These are phyloP conservation scores for Seiridium unicorne DNA, from an alignment of 2,329 filamentous ascomycete species.

Conservation along the genomic window DNA sequence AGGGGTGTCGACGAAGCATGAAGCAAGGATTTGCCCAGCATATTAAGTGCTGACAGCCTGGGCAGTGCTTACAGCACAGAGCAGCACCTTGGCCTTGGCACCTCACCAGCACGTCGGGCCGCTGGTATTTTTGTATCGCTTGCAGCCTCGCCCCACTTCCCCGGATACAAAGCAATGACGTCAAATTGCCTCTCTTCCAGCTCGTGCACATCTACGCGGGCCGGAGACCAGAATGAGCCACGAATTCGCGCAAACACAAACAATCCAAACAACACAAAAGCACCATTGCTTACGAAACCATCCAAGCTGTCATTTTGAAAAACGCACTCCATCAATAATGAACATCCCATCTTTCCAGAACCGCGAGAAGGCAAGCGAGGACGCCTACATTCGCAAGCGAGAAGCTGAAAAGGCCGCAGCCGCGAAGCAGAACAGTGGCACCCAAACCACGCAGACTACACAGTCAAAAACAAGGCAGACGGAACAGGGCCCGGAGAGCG, in stretches of 20 bases:
- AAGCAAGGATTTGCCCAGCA: no score
- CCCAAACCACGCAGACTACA: background rate
- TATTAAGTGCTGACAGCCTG: no score
- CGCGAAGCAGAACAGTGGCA: slow-evolving; percentile 5
- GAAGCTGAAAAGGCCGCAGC: slow-evolving; percentile 7
- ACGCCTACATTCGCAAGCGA: slow-evolving; percentile 6
- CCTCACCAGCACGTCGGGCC: no score
- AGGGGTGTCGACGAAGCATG: no score
- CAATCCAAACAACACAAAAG: background rate
- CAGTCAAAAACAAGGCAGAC: background rate
- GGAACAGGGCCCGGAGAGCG: background rate
- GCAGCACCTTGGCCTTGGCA: no score
- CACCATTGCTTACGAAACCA: background rate
- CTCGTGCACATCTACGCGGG: background rate
- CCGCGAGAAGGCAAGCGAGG: slow-evolving; percentile 5
- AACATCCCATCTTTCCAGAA: slow-evolving; percentile 5
- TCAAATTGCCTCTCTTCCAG: background rate
- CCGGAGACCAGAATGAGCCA: no score
- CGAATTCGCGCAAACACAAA: no score
- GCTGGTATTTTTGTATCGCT: no score
- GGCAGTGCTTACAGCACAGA: no score
- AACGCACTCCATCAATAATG: background rate
- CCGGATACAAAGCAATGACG: background rate
- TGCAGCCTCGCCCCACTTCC: no score
- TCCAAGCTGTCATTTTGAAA: background rate